phyloP scores from a whole-genome alignment of 2,329 filamentous ascomycete genomes.

The Colletotrichum sp. region DNA sequence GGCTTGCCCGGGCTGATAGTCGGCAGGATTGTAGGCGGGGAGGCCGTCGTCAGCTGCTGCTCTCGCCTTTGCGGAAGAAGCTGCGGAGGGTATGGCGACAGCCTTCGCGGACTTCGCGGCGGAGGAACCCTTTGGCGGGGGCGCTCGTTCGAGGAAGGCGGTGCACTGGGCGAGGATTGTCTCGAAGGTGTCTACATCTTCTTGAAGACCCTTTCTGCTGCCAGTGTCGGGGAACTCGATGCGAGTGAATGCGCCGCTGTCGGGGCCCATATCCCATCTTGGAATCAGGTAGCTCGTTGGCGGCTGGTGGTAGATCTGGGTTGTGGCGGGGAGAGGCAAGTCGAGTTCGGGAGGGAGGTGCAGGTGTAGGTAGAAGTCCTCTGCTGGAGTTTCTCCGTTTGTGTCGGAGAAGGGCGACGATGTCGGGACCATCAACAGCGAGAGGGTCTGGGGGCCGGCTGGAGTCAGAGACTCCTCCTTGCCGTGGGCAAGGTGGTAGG shows the following conservation, averaged over 20 bases:
- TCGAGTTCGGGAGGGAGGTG: slow-evolving; percentile 95
- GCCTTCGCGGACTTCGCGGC: background rate
- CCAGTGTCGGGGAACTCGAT: slow-evolving; percentile 86
- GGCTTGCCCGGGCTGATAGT: slow-evolving; percentile 80
- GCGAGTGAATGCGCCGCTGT: slow-evolving; percentile 88
- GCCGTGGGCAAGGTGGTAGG: slow-evolving; percentile 90
- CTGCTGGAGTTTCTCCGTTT: slow-evolving; percentile 70
- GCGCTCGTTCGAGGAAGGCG: slow-evolving; percentile 86
- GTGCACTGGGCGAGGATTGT: slow-evolving; percentile 98
- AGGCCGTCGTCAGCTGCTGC: slow-evolving; percentile 45
- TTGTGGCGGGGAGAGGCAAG: slow-evolving; percentile 89
- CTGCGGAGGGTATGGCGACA: slow-evolving; percentile 20
- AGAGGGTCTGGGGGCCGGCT: slow-evolving; percentile 87
- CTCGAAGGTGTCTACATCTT: slow-evolving; percentile 95
- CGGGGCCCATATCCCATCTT: slow-evolving; percentile 89
- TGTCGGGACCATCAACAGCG: slow-evolving; percentile 94
- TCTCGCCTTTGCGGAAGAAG: slow-evolving; percentile 26
- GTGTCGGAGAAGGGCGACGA: slow-evolving; percentile 71
- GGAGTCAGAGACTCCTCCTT: slow-evolving; percentile 82
- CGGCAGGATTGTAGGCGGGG: slow-evolving; percentile 79
- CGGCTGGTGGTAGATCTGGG: slow-evolving; percentile 96
- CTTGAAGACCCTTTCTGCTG: slow-evolving; percentile 76
- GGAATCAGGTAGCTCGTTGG: slow-evolving; percentile 93
- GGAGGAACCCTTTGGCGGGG: slow-evolving; percentile 55
- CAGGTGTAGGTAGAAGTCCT: slow-evolving; percentile 97